Percentiles rank a stretch among this genome's conserved stretches.
These are phyloP conservation scores for Bassia scoparia DNA, from an alignment of 148 eudicot species.

Conservation along the genomic window DNA sequence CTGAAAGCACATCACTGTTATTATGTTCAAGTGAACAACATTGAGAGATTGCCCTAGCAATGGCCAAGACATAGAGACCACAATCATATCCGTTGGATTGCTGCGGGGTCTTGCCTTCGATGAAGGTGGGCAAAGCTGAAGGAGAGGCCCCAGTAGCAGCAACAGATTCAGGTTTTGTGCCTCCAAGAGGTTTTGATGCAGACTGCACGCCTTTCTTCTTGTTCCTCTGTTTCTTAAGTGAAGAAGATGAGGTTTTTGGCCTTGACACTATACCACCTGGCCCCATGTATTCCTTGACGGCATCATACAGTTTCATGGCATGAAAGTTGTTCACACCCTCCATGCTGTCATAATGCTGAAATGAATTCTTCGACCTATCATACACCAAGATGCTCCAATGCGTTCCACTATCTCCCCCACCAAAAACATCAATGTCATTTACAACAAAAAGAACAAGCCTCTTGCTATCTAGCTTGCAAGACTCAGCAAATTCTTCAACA, in stretches of 20 bases:
- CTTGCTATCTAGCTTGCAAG: slow-evolving; percentile 14
- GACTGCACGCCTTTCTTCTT: slow-evolving; percentile 11
- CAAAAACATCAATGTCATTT: slow-evolving; percentile 15
- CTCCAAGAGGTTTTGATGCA: neutral
- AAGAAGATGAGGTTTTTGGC: slow-evolving; percentile 8
- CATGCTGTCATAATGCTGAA: slow-evolving; percentile 20
- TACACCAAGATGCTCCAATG: slow-evolving; percentile 24
- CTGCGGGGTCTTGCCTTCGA: slow-evolving; percentile 15
- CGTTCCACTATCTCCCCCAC: slow-evolving; percentile 6
- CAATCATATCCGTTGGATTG: slow-evolving; percentile 27
- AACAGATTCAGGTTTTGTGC: neutral
- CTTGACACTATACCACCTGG: slow-evolving; percentile 11
- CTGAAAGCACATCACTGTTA: slow-evolving; percentile 14
- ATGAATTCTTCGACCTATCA: slow-evolving; percentile 11
- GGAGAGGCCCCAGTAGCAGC: neutral
- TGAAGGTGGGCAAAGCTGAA: slow-evolving; percentile 5
- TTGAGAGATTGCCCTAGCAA: slow-evolving; percentile 12
- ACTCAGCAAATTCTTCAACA: slow-evolving; percentile 10
- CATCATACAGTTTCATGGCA: slow-evolving; percentile 22
- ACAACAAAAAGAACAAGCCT: slow-evolving; percentile 16
- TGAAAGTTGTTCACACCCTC: slow-evolving; percentile 9
- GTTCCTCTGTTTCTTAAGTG: neutral
- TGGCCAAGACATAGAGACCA: slow-evolving; percentile 20
- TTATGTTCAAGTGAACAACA: neutral
- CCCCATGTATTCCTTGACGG: slow-evolving; percentile 11